Base-by-base conservation (phyloP, 176 grass and related monocot species). In the Aegilops umbellulata region DNA sequence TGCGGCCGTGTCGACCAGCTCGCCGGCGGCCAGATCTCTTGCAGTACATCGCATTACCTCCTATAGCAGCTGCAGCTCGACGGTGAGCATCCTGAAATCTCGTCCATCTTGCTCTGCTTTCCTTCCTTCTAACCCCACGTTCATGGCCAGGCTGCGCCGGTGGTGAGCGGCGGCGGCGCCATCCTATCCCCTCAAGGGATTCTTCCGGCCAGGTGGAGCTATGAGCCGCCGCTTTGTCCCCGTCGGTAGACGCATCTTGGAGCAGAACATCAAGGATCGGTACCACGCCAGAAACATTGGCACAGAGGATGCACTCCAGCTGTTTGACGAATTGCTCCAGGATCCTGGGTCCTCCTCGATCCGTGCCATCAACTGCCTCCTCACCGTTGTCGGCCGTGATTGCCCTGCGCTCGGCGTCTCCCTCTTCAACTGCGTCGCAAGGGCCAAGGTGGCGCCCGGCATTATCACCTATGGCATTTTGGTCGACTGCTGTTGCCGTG, bases 311-410 rank as follows among this genome's bases (percentile, higher is more conserved):
- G 30, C 83, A 10, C 60, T 57, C 31, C 6, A 31, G 29, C 27
- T 82, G 60, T 66, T 85, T 14, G 42, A 76, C 0, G 72, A 66
- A 51, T 77, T 84, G 74, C 30, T 85, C 17, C 62, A 2, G 6
- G 3, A 8, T 16, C 47, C 30, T 4, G 36, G 20, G 7, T 13
- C 29, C 6, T 13, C 30, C 30, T 78, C 83, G 9, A 6, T 69
- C 0, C 0, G 1, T 7, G 75, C 84, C 64, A 9, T 79, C 64
- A 85, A 34, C 5, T 15, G 22, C 1, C 41, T 86, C 47, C 74
- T 85, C 10, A 19, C 74, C 10, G 63, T 10, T 10, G 62, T 69
- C 9, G 38, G 73, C 8, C 60, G 72, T 9, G 38, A 25, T 4
- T 5, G 15, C 5, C 14, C 22, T 7, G 15, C 14, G 23, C 30